Conservation (phyloP, 495 filamentous ascomycete genomes). For the Cudoniella acicularis region DNA sequence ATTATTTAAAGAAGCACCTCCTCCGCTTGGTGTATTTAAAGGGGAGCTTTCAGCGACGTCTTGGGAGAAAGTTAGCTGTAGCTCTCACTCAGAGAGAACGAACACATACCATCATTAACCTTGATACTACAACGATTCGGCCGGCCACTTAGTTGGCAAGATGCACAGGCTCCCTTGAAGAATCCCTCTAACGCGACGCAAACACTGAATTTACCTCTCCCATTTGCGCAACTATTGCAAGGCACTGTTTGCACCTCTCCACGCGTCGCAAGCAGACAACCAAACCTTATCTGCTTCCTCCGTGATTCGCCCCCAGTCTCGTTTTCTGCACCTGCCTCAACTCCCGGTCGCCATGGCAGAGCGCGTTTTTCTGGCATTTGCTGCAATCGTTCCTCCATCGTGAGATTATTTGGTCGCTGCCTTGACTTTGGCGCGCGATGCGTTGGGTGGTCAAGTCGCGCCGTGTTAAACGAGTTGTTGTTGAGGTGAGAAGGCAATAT, state of each 20-base stretch:
- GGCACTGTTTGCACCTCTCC: slow-evolving; percentile 16
- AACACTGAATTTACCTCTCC: slow-evolving; percentile 23
- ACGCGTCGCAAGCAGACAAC: slow-evolving; percentile 23
- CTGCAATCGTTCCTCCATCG: slow-evolving; percentile 22
- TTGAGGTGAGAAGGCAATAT: background rate
- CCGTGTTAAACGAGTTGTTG: background rate
- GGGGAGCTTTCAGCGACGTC: slow-evolving; percentile 8
- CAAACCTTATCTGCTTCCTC: slow-evolving; percentile 25
- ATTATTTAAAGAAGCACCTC: slow-evolving; percentile 1
- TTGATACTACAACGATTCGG: slow-evolving; percentile 27
- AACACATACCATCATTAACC: slow-evolving; percentile 21
- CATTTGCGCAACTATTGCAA: slow-evolving; percentile 24
- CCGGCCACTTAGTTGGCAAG: slow-evolving; percentile 24
- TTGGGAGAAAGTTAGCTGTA: background rate
- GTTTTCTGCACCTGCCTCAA: slow-evolving; percentile 19
- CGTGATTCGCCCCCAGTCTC: slow-evolving; percentile 25
- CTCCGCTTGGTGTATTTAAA: slow-evolving; percentile 5
- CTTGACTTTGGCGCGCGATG: background rate
- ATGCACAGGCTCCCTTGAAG: slow-evolving; percentile 25
- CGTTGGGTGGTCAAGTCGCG: background rate
- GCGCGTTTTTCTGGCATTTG: slow-evolving; percentile 20
- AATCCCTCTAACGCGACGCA: slow-evolving; percentile 25
- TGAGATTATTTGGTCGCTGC: slow-evolving; percentile 2
- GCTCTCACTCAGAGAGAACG: background rate
- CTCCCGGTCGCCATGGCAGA: slow-evolving; percentile 24